These are phyloP conservation scores for Verticillium klebahnii DNA, from an alignment of 2,329 filamentous ascomycete genomes.

Conservation along the genomic window DNA sequence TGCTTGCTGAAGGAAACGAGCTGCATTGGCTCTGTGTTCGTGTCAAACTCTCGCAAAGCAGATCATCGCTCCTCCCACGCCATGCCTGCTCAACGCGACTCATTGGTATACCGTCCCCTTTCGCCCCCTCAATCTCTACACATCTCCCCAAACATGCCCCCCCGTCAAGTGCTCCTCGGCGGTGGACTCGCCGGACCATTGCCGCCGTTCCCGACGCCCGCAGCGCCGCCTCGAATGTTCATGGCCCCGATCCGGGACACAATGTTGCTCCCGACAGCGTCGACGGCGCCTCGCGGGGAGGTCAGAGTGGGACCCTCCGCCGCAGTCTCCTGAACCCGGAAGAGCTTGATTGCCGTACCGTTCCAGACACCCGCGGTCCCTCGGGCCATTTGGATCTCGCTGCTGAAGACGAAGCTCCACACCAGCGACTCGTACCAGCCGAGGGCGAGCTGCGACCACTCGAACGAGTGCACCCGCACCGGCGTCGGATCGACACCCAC, in stretches of 20 bases:
- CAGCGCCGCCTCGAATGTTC: slow-evolving; percentile 55
- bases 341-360: slow-evolving; percentile 80
- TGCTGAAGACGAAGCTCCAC: slow-evolving; percentile 89
- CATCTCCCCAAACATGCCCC: neutral
- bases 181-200: neutral
- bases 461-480: slow-evolving; percentile 80
- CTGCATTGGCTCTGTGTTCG: neutral
- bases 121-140: neutral
- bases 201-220: slow-evolving; percentile 6
- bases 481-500: slow-evolving; percentile 70
- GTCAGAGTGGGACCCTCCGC: slow-evolving; percentile 75
- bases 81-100: neutral
- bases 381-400: slow-evolving; percentile 81
- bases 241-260: slow-evolving; percentile 81
- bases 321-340: slow-evolving; percentile 82
- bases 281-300: slow-evolving; percentile 83
- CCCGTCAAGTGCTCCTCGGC: neutral
- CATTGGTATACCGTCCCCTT: neutral
- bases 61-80: neutral
- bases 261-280: slow-evolving; percentile 87
- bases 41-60: neutral
- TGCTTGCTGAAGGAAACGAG: neutral
- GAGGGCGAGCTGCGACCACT: slow-evolving; percentile 85
- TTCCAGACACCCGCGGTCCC: slow-evolving; percentile 94
- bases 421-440: slow-evolving; percentile 95